Base-by-base conservation (phyloP, 2,329 filamentous ascomycete species). In the Neonectria sp. region DNA sequence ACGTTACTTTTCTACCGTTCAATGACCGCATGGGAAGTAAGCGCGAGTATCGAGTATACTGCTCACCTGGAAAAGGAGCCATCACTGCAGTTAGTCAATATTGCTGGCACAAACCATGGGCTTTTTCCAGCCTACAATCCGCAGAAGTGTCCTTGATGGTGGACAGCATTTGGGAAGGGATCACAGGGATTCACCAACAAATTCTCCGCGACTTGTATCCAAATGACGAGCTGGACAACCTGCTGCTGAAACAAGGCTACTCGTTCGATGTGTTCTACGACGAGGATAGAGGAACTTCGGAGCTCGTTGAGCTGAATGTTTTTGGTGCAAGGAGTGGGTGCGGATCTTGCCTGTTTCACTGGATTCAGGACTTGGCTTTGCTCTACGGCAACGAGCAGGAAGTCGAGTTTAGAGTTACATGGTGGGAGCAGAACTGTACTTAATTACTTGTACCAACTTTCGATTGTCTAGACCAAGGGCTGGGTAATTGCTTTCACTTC, bases 311-410 rank as follows among this genome's bases (percentile, higher is more conserved):
- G 71, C 72, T 85, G 40, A 86, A 85, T 61, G 79, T 78, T 1
- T 86, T 86, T 70, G 84, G 84, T 0, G 79, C 78, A 2, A 76
- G 81, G 68, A 83, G 81, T 25, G 79, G 78, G 4, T 85, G 83
- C 73, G 83, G 84, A 8, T 82, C 80, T 29, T 85, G 82, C 68
- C 71, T 86, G 29, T 86, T 84, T 66, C 80, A 86, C 15, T 86
- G 83, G 83, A 70, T 83, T 24, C n/a, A 24, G 21, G 57, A 72
- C 29, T 51, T 64, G 27, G 46, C 43, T n/a, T 25, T 56, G 27
- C 55, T 71, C 2, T 69, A 67, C 31, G 52, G 48, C 17, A 27
- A 51, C 8, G 15, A 31, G 48, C 13, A 51, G 7, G 48, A 29
- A 8, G 25, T 51, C 15, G 25, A 51, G 17, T n/a, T 51, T 12